These are phyloP conservation scores for Acanthamoeba triangularis DNA, from an alignment of 208 protist genomes.

Conservation along the genomic window DNA sequence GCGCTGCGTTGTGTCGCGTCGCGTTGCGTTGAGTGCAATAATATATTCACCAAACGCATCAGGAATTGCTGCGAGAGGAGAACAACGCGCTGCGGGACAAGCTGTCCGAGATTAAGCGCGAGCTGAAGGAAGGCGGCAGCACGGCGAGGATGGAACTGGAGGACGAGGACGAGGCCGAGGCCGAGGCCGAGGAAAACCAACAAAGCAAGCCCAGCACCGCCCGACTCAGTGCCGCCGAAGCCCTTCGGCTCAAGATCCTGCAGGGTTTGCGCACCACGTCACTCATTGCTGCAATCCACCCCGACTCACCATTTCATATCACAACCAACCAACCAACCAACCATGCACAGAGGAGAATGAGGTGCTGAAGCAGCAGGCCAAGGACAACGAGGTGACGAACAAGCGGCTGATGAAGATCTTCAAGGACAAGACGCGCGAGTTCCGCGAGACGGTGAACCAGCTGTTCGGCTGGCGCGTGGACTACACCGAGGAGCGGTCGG, in stretches of 20 bases:
- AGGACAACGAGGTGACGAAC: conserved; percentile 20
- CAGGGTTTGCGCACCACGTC: background rate
- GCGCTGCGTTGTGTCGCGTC: no score
- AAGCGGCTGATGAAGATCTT: conserved; percentile 54
- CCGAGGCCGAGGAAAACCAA: background rate
- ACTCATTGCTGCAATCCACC: background rate
- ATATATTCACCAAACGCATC: background rate
- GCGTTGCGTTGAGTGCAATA: no score
- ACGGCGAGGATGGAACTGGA: background rate
- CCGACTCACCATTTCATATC: background rate
- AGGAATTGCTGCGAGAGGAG: conserved; percentile 2
- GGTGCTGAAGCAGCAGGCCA: conserved; percentile 1
- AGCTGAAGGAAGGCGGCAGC: conserved; percentile 2
- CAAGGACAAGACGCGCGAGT: conserved; percentile 41
- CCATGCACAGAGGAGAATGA: background rate
- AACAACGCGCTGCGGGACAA: conserved; percentile 2
- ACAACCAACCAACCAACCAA: no score
- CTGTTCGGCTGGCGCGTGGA: conserved; percentile 22
- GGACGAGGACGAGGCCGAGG: background rate
- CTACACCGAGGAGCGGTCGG: conserved; percentile 49
- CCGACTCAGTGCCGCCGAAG: background rate
- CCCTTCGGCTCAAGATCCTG: background rate
- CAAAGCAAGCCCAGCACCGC: background rate
- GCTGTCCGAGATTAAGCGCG: background rate
- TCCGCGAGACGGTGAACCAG: background rate